Conservation (phyloP, 1,139 yeast genomes). For the Taphrina betulina region DNA sequence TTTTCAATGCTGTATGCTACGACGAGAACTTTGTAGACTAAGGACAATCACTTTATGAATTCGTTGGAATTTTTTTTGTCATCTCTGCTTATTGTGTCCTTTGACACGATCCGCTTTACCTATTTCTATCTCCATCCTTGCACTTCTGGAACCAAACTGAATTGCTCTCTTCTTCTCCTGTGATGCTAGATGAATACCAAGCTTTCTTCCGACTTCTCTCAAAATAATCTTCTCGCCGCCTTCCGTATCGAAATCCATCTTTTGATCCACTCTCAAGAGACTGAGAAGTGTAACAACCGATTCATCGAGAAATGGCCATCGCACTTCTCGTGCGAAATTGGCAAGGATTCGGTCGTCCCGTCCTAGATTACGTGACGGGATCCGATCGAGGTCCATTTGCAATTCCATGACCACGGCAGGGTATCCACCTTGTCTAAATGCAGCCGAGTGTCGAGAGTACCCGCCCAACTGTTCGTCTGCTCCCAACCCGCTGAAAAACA, state of each 20-base stretch:
- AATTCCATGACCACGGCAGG: conserved; percentile 55
- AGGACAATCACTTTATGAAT: too few species aligned
- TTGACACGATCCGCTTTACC: conserved; percentile 49
- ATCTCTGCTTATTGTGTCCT: conserved; percentile 21
- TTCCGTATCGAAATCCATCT: conserved; percentile 40
- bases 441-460: conserved; percentile 69
- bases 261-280: conserved; percentile 44
- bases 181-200: conserved; percentile 57
- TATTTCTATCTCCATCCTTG: conserved; percentile 79
- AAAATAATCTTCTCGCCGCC: conserved; percentile 61
- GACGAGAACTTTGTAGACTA: too few species aligned
- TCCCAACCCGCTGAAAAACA: conserved; percentile 88
- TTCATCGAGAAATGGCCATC: conserved; percentile 84
- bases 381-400: conserved; percentile 64
- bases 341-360: conserved; percentile 88
- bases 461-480: conserved; percentile 97
- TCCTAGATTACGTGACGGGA: conserved; percentile 77
- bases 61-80: too few species aligned
- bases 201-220: conserved; percentile 57
- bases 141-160: conserved; percentile 93
- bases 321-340: conserved; percentile 81
- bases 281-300: conserved; percentile 56
- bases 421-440: conserved; percentile 41
- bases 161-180: conserved; percentile 89
- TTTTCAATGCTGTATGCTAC: too few species aligned